Percentiles rank a stretch among this genome's conserved stretches.
These are phyloP conservation scores for Phytophthora kernoviae DNA, from an alignment of 352 stramenopile species.

Conservation along the genomic window DNA sequence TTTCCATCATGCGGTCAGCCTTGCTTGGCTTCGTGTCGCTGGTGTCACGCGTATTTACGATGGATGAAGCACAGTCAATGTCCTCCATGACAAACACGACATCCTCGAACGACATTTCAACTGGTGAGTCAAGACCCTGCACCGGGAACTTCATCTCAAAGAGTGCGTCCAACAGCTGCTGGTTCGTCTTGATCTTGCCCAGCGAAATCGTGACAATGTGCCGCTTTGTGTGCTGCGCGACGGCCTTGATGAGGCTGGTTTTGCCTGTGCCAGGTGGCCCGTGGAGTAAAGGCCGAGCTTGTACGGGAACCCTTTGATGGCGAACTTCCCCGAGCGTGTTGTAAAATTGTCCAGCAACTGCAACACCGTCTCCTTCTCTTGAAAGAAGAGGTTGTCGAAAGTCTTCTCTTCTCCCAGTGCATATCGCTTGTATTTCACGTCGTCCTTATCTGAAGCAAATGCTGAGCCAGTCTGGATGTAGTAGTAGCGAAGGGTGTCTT, in stretches of 20 bases:
- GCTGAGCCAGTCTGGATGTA: slow-evolving; percentile 37
- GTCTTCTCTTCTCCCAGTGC: slow-evolving; percentile 86
- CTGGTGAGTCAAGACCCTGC: slow-evolving; percentile 59
- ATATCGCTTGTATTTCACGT: slow-evolving; percentile 69
- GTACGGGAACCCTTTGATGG: slow-evolving; percentile 88
- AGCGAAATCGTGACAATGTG: slow-evolving; percentile 85
- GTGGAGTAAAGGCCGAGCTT: slow-evolving; percentile 89
- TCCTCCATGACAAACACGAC: slow-evolving; percentile 93
- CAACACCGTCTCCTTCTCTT: slow-evolving; percentile 76
- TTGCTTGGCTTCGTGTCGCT: slow-evolving; percentile 25
- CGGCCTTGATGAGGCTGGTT: slow-evolving; percentile 89
- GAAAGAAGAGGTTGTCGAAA: slow-evolving; percentile 90
- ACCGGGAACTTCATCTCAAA: slow-evolving; percentile 80
- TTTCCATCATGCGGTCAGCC: slow-evolving; percentile 21
- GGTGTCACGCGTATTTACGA: slow-evolving; percentile 64
- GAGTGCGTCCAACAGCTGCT: slow-evolving; percentile 82
- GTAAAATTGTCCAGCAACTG: slow-evolving; percentile 80
- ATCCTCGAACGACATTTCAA: slow-evolving; percentile 79
- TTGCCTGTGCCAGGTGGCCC: slow-evolving; percentile 90
- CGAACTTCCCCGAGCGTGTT: slow-evolving; percentile 77
- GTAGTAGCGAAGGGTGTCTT: slow-evolving; percentile 53
- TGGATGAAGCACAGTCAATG: slow-evolving; percentile 81
- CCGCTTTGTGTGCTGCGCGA: slow-evolving; percentile 79
- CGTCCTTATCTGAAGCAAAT: slow-evolving; percentile 11
- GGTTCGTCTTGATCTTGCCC: slow-evolving; percentile 78